Conservation (phyloP, 2,329 filamentous ascomycete genomes). For the Fusarium falciforme region DNA sequence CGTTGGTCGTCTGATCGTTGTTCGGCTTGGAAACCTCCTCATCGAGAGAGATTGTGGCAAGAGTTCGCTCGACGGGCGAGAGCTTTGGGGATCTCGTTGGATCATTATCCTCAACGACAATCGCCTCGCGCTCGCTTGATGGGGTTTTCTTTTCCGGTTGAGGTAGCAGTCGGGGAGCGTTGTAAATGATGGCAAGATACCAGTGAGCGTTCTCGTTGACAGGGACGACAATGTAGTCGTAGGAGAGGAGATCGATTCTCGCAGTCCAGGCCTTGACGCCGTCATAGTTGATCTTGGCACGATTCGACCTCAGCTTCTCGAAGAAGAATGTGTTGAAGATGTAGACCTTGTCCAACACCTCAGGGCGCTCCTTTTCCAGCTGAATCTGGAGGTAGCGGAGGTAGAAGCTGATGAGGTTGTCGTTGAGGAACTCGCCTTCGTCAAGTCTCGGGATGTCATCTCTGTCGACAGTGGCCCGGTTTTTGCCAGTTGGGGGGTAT, state of each 20-base stretch:
- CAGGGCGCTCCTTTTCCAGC: constrained; percentile 64
- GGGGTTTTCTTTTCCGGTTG: constrained; percentile 16
- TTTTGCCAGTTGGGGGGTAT: constrained; percentile 68
- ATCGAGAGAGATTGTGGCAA: constrained; percentile 42
- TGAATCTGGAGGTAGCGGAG: constrained; percentile 77
- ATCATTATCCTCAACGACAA: constrained; percentile 24
- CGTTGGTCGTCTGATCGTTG: constrained; percentile 13
- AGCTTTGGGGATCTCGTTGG: constrained; percentile 22
- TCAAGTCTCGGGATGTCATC: constrained; percentile 82
- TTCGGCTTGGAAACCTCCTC: constrained; percentile 24
- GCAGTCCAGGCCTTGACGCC: constrained; percentile 90
- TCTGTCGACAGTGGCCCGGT: constrained; percentile 74
- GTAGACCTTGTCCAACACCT: constrained; percentile 75
- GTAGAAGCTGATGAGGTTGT: constrained; percentile 92
- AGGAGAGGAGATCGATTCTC: constrained; percentile 83
- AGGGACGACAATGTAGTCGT: constrained; percentile 91
- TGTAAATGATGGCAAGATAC: constrained; percentile 96
- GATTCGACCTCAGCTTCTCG: constrained; percentile 74
- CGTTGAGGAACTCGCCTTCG: constrained; percentile 89
- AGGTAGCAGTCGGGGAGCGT: constrained; percentile 73
- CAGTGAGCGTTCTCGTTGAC: constrained; percentile 91
- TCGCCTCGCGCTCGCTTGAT: constrained; percentile 15
- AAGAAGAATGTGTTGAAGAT: constrained; percentile 97
- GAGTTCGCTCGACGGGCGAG: constrained; percentile 27
- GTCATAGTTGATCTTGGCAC: constrained; percentile 80